Evolutionary conservation across 345 rosid species (phyloP).

Genomic region (Jatropha curcas): DNA sequence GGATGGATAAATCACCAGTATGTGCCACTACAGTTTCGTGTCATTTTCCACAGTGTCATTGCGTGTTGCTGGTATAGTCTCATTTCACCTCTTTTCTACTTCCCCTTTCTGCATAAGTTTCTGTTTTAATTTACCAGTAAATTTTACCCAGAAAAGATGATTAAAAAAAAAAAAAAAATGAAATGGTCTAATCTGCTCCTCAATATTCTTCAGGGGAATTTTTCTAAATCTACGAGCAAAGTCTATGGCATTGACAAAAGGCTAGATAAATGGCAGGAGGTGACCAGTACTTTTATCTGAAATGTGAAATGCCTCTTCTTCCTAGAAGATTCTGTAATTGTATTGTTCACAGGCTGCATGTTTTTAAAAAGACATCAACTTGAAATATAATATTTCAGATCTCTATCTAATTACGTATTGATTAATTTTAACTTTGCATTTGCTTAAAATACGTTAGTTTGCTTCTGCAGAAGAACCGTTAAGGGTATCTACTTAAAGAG

Average conservation of each 20-base stretch:
- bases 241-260: constrained; percentile 58
- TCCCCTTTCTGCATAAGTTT: not conserved
- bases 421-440: no score
- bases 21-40: constrained; percentile 82
- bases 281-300: not conserved
- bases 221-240: constrained; percentile 75
- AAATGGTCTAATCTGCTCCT: not conserved
- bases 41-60: constrained; percentile 67
- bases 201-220: constrained; percentile 69
- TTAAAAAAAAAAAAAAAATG: no score
- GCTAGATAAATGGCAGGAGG: constrained; percentile 26
- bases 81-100: not conserved
- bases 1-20: constrained; percentile 91
- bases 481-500: no score
- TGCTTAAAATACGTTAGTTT: no score
- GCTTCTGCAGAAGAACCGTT: no score
- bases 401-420: no score
- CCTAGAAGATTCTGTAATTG: not conserved
- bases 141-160: no score
- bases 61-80: constrained; percentile 70
- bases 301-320: not conserved
- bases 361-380: not conserved
- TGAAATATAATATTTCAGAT: not conserved
- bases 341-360: not conserved
- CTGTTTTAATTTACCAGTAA: not conserved